Percentiles rank a stretch among this genome's conserved stretches.
phyloP scores from a whole-genome alignment of 2,329 filamentous ascomycete species.

The Fusarium dimerum region DNA sequence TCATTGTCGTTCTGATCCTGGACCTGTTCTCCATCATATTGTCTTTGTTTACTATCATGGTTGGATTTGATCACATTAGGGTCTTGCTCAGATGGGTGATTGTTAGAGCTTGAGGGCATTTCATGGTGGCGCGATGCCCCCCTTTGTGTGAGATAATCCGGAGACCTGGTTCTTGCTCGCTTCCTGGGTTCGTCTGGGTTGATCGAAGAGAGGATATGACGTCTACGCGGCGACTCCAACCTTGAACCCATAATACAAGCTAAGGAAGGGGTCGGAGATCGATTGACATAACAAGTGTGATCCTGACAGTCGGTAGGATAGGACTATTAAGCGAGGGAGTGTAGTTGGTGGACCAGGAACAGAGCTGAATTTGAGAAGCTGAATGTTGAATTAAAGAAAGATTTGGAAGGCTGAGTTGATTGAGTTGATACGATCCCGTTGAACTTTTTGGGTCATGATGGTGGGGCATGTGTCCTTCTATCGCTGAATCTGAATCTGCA shows the following conservation, averaged over 20 bases:
- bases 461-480: too few relatives aligned
- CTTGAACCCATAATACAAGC: slow-evolving; percentile 35
- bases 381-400: too few relatives aligned
- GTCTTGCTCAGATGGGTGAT: slow-evolving; percentile 2
- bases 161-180: slow-evolving; percentile 13
- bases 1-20: slow-evolving; percentile 8
- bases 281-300: neutral
- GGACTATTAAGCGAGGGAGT: neutral
- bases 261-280: slow-evolving; percentile 23
- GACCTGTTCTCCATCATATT: neutral
- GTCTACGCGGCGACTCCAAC: slow-evolving; percentile 40
- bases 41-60: slow-evolving; percentile 3
- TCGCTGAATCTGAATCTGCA: too few relatives aligned
- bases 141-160: neutral
- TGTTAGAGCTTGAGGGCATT: neutral
- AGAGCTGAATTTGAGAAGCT: too few relatives aligned
- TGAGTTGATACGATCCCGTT: too few relatives aligned
- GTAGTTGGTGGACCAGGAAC: too few relatives aligned
- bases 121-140: neutral
- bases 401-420: too few relatives aligned
- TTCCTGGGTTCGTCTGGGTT: slow-evolving; percentile 36
- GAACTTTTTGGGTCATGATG: too few relatives aligned
- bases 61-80: slow-evolving; percentile 5
- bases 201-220: slow-evolving; percentile 52
- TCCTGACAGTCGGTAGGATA: neutral